Evolutionary conservation across 345 rosid species (phyloP).

Genomic region (Gossypium arboreum): DNA sequence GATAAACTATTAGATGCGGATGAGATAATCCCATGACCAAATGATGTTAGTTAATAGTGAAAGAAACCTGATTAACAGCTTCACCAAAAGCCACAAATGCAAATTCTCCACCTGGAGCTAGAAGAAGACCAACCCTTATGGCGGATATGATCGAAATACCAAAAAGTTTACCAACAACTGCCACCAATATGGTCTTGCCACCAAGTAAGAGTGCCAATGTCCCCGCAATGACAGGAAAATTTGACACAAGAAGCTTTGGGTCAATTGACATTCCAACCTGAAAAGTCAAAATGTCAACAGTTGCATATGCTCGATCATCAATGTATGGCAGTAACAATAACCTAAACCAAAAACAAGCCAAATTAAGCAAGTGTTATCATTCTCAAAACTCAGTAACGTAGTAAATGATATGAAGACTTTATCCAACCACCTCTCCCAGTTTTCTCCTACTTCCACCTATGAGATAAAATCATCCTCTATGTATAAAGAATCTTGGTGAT

Average conservation of each 20-base stretch:
- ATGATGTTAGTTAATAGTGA: slow-evolving; percentile 8
- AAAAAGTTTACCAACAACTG: slow-evolving; percentile 69
- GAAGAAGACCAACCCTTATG: slow-evolving; percentile 86
- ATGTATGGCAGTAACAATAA: slow-evolving; percentile 11
- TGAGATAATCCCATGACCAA: slow-evolving; percentile 3
- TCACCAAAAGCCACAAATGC: slow-evolving; percentile 99
- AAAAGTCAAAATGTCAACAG: slow-evolving; percentile 30
- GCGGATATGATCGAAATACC: slow-evolving; percentile 89
- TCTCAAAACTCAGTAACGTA: background rate
- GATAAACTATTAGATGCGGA: slow-evolving; percentile 3
- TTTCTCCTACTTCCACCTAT: slow-evolving; percentile 1
- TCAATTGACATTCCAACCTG: slow-evolving; percentile 99
- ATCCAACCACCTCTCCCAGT: background rate
- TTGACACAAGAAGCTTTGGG: slow-evolving; percentile 88
- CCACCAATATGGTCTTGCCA: slow-evolving; percentile 79
- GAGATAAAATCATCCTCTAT: background rate
- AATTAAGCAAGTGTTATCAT: slow-evolving; percentile 12
- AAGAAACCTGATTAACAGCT: slow-evolving; percentile 89
- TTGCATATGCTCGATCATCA: slow-evolving; percentile 21
- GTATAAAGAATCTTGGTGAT: background rate
- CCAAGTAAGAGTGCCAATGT: slow-evolving; percentile 74
- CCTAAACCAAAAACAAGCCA: slow-evolving; percentile 13
- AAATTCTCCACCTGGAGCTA: slow-evolving; percentile 98
- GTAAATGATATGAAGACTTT: background rate
- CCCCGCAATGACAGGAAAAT: slow-evolving; percentile 74